phyloP scores from a whole-genome alignment of 805 yeast genomes.

The Clavispora vitiphila region DNA sequence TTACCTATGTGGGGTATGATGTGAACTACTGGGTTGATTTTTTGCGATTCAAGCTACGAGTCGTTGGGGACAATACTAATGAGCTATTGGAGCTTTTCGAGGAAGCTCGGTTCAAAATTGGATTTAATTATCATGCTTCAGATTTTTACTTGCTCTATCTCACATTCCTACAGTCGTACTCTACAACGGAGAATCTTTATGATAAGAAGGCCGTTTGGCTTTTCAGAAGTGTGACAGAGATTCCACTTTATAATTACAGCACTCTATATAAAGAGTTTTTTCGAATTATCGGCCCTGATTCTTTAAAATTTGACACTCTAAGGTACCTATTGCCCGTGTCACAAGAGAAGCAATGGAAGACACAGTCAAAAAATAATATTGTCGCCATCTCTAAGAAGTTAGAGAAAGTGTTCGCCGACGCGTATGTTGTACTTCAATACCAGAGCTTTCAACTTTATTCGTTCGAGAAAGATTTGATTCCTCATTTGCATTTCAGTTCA shows the following conservation, averaged over 20 bases:
- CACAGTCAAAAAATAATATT: conserved; percentile 15
- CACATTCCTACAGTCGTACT: conserved; percentile 32
- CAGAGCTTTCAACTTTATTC: conserved; percentile 44
- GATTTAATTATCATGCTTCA: conserved; percentile 47
- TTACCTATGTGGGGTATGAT: conserved; percentile 39
- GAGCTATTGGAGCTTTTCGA: conserved; percentile 38
- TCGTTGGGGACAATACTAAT: conserved; percentile 23
- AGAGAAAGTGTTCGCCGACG: conserved; percentile 46
- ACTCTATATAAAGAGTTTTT: conserved; percentile 40
- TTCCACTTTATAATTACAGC: conserved; percentile 53
- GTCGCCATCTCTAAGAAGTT: conserved; percentile 30
- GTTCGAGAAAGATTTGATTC: conserved; percentile 41
- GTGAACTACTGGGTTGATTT: conserved; percentile 48
- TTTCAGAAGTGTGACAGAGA: conserved; percentile 45
- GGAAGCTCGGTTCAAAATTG: conserved; percentile 44
- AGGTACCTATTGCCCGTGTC: conserved; percentile 15
- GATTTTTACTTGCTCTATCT: conserved; percentile 51
- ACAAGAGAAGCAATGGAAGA: conserved; percentile 12
- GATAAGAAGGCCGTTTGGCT: conserved; percentile 35
- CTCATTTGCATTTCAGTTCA: conserved; percentile 12
- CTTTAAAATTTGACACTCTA: conserved; percentile 8
- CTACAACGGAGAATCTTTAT: conserved; percentile 18
- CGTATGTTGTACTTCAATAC: conserved; percentile 52
- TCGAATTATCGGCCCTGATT: conserved; percentile 25
- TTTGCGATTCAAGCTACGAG: conserved; percentile 36